Conservation (phyloP, 1,284 basidiomycete species). For the Fomitopsis schrenkii region DNA sequence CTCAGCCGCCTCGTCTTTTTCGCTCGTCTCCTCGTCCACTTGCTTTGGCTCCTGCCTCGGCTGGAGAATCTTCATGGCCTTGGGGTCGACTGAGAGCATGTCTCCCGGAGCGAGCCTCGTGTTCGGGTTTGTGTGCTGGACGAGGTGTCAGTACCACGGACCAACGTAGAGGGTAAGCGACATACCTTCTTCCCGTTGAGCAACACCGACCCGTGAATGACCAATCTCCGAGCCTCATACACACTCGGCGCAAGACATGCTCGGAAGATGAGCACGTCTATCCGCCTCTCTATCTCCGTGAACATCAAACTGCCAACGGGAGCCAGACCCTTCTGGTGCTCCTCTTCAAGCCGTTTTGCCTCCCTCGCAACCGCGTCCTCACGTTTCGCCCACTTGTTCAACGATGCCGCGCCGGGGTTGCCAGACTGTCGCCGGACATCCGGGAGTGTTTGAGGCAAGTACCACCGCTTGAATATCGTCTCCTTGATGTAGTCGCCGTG, state of each 20-base stretch:
- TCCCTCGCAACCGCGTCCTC: conserved; percentile 42
- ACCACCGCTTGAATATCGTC: conserved; percentile 94
- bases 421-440: conserved; percentile 66
- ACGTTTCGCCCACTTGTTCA: conserved; percentile 47
- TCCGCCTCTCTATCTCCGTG: conserved; percentile 86
- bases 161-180: conserved; percentile 9
- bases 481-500: conserved; percentile 96
- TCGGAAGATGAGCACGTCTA: conserved; percentile 92
- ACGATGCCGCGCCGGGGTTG: conserved; percentile 17
- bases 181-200: conserved; percentile 88
- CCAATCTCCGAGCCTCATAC: conserved; percentile 84
- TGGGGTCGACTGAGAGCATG: conserved; percentile 86
- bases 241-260: conserved; percentile 89
- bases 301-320: conserved; percentile 92
- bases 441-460: conserved; percentile 84
- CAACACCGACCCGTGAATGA: conserved; percentile 85
- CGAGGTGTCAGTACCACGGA: background rate
- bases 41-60: conserved; percentile 20
- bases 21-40: conserved; percentile 14
- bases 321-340: conserved; percentile 60
- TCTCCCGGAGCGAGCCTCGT: conserved; percentile 93
- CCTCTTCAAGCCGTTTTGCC: conserved; percentile 44
- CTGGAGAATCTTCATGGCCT: conserved; percentile 75
- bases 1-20: background rate
- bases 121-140: conserved; percentile 80